Evolutionary conservation across 768 basidiomycete species (phyloP).

Genomic region (Coprinopsis marcescibilis): DNA sequence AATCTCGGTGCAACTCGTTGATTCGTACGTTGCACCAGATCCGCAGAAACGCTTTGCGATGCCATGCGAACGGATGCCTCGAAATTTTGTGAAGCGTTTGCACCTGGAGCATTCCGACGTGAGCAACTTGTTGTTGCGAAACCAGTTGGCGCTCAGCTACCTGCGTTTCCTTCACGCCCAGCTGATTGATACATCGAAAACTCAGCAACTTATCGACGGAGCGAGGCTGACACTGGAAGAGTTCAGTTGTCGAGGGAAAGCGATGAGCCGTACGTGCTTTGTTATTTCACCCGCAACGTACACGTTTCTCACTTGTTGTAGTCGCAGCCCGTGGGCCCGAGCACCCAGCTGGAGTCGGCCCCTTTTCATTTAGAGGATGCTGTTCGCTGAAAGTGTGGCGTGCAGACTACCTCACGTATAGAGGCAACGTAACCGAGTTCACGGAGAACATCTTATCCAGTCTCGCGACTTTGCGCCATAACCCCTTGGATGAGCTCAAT

Average conservation of each 20-base stretch:
- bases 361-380: not conserved
- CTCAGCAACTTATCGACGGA: not conserved
- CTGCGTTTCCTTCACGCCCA: slow-evolving; percentile 1
- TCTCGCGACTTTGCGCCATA: not conserved
- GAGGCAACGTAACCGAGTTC: not conserved
- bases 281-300: not conserved
- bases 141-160: not conserved
- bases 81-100: not conserved
- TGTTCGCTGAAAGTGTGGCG: not conserved
- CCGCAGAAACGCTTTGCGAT: no score
- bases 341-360: slow-evolving; percentile 1
- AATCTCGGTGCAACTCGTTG: not conserved
- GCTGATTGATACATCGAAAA: not conserved
- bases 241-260: slow-evolving; percentile 4
- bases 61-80: no score
- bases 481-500: not conserved
- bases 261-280: not conserved
- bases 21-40: not conserved
- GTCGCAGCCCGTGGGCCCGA: not conserved
- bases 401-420: not conserved
- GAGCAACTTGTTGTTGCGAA: not conserved
- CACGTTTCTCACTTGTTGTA: not conserved
- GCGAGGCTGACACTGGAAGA: not conserved
- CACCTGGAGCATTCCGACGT: not conserved
- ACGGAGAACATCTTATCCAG: not conserved